phyloP scores from a whole-genome alignment of 1,284 basidiomycete species.

The Ustilago loliicola region DNA sequence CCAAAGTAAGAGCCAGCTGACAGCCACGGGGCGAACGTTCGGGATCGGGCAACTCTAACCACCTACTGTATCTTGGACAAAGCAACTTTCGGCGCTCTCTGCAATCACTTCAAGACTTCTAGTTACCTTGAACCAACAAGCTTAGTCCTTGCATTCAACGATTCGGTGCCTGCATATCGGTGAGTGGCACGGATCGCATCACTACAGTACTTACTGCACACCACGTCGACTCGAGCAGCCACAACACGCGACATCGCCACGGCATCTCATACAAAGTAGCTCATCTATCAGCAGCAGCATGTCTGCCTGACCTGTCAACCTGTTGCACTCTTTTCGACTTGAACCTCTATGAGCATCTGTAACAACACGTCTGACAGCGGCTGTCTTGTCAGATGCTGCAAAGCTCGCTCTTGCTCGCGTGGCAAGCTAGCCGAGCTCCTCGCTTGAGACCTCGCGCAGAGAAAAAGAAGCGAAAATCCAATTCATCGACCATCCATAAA shows the following conservation, averaged over 20 bases:
- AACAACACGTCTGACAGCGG: neutral
- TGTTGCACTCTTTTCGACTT: too few relatives aligned
- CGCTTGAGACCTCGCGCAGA: conserved; percentile 10
- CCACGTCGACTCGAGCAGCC: too few relatives aligned
- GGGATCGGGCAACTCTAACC: neutral
- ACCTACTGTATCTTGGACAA: neutral
- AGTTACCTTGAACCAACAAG: neutral
- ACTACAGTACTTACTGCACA: neutral
- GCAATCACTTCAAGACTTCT: too few relatives aligned
- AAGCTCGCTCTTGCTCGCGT: neutral
- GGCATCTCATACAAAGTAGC: too few relatives aligned
- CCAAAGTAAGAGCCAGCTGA: neutral
- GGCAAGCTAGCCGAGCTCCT: conserved; percentile 8
- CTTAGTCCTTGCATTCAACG: too few relatives aligned
- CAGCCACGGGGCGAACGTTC: too few relatives aligned
- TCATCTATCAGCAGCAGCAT: too few relatives aligned
- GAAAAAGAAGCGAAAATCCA: conserved; percentile 6
- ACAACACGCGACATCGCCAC: too few relatives aligned
- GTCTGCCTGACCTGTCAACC: too few relatives aligned
- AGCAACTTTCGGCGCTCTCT: neutral
- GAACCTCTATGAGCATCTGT: too few relatives aligned
- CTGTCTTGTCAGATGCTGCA: neutral
- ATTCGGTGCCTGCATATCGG: conserved; percentile 2
- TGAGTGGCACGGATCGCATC: neutral
- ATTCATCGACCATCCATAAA: neutral